Evolutionary conservation across 2,329 filamentous ascomycete genomes (phyloP).

Genomic region (Trematosphaeria pertusa): DNA sequence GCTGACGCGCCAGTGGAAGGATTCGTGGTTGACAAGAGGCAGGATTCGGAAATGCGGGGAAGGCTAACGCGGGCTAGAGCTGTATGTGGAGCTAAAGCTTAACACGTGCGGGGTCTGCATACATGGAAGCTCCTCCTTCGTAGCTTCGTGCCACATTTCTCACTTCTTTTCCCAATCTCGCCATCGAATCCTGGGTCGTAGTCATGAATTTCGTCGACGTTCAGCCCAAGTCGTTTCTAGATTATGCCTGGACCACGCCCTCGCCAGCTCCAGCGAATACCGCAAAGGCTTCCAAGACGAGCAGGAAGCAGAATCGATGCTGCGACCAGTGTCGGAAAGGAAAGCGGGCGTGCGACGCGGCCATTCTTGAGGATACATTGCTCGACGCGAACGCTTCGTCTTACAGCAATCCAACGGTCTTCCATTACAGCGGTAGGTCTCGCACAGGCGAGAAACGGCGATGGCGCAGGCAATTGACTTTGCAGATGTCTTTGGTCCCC

Average conservation of each 20-base stretch:
- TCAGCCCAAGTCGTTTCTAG: conserved; percentile 44
- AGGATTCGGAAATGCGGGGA: no score
- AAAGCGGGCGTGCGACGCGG: conserved; percentile 54
- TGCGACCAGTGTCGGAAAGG: conserved; percentile 57
- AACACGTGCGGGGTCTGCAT: conserved; percentile 39
- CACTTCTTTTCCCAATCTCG: conserved; percentile 36
- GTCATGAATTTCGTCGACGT: conserved; percentile 47
- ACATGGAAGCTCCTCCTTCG: conserved; percentile 20
- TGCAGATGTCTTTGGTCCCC: conserved; percentile 42
- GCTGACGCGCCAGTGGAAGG: no score
- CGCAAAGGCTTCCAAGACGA: conserved; percentile 40
- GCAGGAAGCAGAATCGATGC: conserved; percentile 52
- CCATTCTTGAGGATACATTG: conserved; percentile 43
- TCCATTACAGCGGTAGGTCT: conserved; percentile 45
- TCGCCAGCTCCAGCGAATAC: conserved; percentile 26
- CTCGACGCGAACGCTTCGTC: conserved; percentile 30
- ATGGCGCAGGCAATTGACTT: conserved; percentile 22
- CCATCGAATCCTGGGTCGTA: conserved; percentile 30
- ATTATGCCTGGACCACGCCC: conserved; percentile 46
- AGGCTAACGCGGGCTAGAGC: no score
- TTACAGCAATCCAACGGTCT: conserved; percentile 32
- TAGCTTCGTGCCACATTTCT: no score
- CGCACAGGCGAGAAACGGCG: background rate
- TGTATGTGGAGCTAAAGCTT: conserved; percentile 19
- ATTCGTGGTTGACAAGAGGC: no score